Evolutionary conservation across 768 basidiomycete genomes (phyloP), one percentile per base, ranked within the genome.

Genomic region (Mycena filopes): DNA sequence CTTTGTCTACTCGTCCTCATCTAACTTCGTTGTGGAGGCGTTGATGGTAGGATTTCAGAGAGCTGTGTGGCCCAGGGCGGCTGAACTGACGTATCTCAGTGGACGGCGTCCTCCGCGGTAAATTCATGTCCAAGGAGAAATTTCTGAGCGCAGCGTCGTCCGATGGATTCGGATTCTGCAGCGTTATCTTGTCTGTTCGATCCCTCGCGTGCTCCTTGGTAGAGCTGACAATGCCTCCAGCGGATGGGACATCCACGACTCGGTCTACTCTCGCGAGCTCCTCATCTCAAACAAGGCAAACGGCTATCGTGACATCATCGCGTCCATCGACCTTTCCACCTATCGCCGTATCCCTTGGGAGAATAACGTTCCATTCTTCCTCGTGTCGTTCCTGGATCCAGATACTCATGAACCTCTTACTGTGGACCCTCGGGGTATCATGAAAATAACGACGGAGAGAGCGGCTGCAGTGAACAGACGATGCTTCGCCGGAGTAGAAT

Each of bases 321-420:
- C 98, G 10, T 77, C 82, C 33, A 91, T 99, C 65, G 97, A 99
- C 76, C 83, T 98, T 18, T 87, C 90, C 1, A 94, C 92, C 1
- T 97, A 87, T 75, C 91, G 98, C 20, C 86, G 94, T 25, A 91
- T 99, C 59, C 92, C 93, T 64, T 96, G 95, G 93, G 95, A 98
- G 76, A 83, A 91, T 68, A 84, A 96, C 65, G 89, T 95, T 1
- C 93, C 98, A 0, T 95, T 99, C 79, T 99, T 99, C 82, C 83
- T 99, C 8, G 84, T 97, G 40, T 93, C 91, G 1, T 99, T 98
- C 81, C 73, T 91, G 31, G 93, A 98, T 73, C 96, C 98, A 0
- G 89, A 93, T 25, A 94, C 94, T 5, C 87, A 85, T 67, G 78
- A 89, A 62, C 91, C 92, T 0, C 79, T 99, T 23, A 81, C 81